phyloP scores from a whole-genome alignment of 2,329 filamentous ascomycete species.

The Penicillium sp. region DNA sequence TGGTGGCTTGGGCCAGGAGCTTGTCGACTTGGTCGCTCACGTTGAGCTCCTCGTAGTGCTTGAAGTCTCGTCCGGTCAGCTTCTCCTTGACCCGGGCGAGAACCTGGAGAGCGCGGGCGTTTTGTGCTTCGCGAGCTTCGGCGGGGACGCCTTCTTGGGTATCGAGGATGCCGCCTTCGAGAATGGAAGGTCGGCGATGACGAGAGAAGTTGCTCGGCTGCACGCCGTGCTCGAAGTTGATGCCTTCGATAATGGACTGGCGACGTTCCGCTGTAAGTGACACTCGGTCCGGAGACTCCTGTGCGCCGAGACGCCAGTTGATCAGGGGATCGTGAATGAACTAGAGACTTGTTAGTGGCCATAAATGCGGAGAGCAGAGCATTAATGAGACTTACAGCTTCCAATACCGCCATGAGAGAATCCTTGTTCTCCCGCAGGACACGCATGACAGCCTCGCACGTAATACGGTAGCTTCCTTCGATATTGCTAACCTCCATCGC shows the following conservation, averaged over 20 bases:
- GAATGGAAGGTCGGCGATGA: slow-evolving; percentile 65
- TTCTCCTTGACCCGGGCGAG: slow-evolving; percentile 92
- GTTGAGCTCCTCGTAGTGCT: slow-evolving; percentile 76
- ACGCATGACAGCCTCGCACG: slow-evolving; percentile 97
- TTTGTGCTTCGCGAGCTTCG: slow-evolving; percentile 73
- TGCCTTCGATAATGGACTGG: slow-evolving; percentile 55
- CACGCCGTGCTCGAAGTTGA: slow-evolving; percentile 51
- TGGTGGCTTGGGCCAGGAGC: slow-evolving; percentile 90
- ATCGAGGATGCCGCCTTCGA: slow-evolving; percentile 55
- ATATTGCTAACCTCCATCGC: slow-evolving; percentile 99
- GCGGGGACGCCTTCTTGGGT: slow-evolving; percentile 41
- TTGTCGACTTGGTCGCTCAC: slow-evolving; percentile 90
- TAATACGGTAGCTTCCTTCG: slow-evolving; percentile 96
- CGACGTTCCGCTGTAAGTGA: slow-evolving; percentile 62
- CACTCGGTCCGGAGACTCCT: slow-evolving; percentile 59
- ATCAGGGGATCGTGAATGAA: slow-evolving; percentile 99
- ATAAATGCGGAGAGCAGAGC: background rate
- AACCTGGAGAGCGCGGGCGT: slow-evolving; percentile 87
- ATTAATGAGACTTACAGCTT: slow-evolving; percentile 68
- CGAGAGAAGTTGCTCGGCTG: slow-evolving; percentile 65
- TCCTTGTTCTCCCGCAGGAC: slow-evolving; percentile 96
- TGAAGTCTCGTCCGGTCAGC: slow-evolving; percentile 90
- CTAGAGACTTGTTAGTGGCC: slow-evolving; percentile 44
- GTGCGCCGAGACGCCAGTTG: slow-evolving; percentile 80
- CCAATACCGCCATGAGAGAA: slow-evolving; percentile 94